These are phyloP conservation scores for Penicillium cataractarum DNA, from an alignment of 495 filamentous ascomycete genomes.

Conservation along the genomic window DNA sequence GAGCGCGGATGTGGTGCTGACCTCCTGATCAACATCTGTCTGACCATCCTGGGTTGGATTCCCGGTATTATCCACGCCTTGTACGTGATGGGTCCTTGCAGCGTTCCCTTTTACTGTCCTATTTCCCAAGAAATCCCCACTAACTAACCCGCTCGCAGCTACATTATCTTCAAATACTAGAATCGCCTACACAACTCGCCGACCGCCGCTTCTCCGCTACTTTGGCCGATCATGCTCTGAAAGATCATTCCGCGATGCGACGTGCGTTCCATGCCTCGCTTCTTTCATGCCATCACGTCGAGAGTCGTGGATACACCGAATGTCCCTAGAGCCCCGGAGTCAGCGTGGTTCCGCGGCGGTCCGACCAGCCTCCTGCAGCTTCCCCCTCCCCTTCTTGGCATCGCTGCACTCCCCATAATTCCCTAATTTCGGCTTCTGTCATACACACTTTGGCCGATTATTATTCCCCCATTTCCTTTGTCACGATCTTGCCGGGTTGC, in stretches of 20 bases:
- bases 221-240: neutral
- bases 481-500: conserved; percentile 21
- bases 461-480: conserved; percentile 18
- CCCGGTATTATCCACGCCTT: conserved; percentile 76
- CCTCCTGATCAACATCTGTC: conserved; percentile 82
- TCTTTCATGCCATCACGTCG: neutral
- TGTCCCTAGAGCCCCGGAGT: conserved; percentile 17
- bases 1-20: conserved; percentile 83
- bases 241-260: conserved; percentile 7
- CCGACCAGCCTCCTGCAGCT: conserved; percentile 38
- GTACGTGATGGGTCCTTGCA: conserved; percentile 47
- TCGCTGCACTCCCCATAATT: conserved; percentile 34
- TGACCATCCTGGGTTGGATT: conserved; percentile 82
- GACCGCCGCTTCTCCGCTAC: conserved; percentile 4
- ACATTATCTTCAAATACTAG: conserved; percentile 63
- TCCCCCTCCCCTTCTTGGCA: conserved; percentile 33
- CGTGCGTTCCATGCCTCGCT: neutral
- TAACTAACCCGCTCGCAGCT: conserved; percentile 34
- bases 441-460: conserved; percentile 10
- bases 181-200: conserved; percentile 6
- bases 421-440: conserved; percentile 25
- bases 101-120: neutral
- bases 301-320: neutral
- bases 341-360: conserved; percentile 37
- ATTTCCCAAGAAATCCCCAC: neutral